Conservation (phyloP, 2,329 filamentous ascomycete species). For the Alternaria solani region DNA sequence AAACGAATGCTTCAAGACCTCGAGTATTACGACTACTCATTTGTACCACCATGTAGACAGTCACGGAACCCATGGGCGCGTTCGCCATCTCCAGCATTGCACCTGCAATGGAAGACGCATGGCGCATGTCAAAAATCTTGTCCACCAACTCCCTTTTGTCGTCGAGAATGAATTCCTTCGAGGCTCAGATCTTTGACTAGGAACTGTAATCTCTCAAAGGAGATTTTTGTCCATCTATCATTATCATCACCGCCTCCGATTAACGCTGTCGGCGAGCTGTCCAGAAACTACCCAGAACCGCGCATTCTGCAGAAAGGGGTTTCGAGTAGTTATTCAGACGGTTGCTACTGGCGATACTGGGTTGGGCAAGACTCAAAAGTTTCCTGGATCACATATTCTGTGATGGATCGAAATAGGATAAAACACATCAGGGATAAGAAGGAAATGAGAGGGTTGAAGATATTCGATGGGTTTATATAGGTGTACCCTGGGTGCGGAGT, state of each 20-base stretch:
- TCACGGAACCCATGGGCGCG: no score
- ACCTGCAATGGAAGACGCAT: not conserved
- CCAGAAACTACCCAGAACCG: not conserved
- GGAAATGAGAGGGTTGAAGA: no score
- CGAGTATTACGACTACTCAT: no score
- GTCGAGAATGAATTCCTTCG: fast-evolving
- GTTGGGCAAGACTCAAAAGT: no score
- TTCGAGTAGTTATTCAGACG: not conserved
- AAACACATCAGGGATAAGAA: no score
- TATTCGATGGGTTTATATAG: no score
- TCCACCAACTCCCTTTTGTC: not conserved
- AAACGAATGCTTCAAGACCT: no score
- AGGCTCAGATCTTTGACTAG: not conserved
- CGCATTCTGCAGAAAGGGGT: not conserved
- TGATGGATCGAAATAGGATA: no score
- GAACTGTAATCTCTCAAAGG: not conserved
- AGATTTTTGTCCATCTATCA: not conserved
- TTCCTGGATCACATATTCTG: no score
- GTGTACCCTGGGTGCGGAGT: no score
- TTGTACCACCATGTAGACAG: no score
- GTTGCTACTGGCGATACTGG: no score
- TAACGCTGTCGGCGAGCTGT: not conserved
- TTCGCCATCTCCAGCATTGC: not conserved
- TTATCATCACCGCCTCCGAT: not conserved
- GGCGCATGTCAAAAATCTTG: not conserved